Percentiles rank a stretch among this genome's conserved stretches.
Conservation (phyloP, 768 basidiomycete species). For the Thelephora aurantiotincta region DNA sequence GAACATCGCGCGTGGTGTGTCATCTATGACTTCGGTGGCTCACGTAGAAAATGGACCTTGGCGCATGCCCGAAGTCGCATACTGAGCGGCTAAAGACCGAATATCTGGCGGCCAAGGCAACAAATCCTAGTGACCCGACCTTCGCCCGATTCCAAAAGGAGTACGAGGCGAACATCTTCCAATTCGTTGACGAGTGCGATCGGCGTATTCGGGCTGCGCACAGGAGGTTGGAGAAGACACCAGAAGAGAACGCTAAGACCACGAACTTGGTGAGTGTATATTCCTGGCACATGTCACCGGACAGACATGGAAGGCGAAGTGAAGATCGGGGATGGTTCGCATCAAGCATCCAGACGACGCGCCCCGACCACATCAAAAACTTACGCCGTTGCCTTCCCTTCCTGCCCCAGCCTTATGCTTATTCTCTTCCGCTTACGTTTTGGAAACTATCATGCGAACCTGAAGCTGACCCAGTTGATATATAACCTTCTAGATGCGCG, state of each 20-base stretch:
- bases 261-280: constrained; percentile 65
- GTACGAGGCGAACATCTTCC: constrained; percentile 90
- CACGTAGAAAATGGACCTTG: constrained; percentile 95
- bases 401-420: too few species aligned
- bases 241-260: constrained; percentile 98
- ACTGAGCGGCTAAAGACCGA: constrained; percentile 88
- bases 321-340: background rate
- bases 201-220: constrained; percentile 89
- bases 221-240: constrained; percentile 93
- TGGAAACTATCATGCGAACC: background rate
- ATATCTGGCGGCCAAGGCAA: constrained; percentile 67
- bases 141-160: constrained; percentile 85
- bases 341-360: too few species aligned
- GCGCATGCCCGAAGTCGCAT: constrained; percentile 94
- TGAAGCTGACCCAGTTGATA: background rate
- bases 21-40: background rate
- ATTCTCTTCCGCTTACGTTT: background rate
- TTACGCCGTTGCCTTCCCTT: too few species aligned
- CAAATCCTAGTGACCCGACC: constrained; percentile 64
- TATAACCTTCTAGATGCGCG: constrained; percentile 60
- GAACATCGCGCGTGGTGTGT: too few species aligned
- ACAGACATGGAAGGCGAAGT: background rate
- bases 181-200: constrained; percentile 98
- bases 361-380: too few species aligned
- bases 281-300: background rate